Conservation (phyloP, 306 rosid genomes). For the Trifolium subterraneum region DNA sequence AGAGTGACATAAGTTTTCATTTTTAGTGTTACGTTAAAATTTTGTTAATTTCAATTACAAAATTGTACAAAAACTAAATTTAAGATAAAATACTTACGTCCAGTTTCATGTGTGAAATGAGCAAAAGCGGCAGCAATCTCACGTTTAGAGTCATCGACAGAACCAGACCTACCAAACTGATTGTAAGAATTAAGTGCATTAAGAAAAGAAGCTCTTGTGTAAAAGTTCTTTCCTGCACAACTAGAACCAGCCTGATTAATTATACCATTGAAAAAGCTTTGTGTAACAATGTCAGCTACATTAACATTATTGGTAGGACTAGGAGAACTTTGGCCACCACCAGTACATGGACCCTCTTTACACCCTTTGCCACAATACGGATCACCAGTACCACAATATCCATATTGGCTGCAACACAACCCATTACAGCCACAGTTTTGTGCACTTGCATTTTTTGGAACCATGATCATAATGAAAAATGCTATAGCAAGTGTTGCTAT, state of each 20-base stretch:
- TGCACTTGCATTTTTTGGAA: conserved; percentile 24
- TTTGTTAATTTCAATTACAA: background rate
- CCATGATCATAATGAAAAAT: background rate
- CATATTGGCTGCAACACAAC: conserved; percentile 68
- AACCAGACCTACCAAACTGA: conserved; percentile 53
- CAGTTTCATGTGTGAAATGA: conserved; percentile 88
- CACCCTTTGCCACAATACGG: conserved; percentile 70
- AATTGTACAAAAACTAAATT: no score
- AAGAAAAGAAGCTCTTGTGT: conserved; percentile 57
- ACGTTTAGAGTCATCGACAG: conserved; percentile 65
- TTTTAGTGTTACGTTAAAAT: background rate
- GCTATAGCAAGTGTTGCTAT: conserved; percentile 4
- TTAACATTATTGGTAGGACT: conserved; percentile 33
- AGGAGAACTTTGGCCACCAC: background rate
- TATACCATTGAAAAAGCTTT: conserved; percentile 58
- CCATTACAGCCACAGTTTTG: conserved; percentile 66
- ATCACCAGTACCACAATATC: conserved; percentile 60
- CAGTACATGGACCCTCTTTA: conserved; percentile 60
- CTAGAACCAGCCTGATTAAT: conserved; percentile 49
- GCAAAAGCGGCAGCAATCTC: conserved; percentile 88
- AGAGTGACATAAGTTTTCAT: background rate
- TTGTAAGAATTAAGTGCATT: conserved; percentile 56
- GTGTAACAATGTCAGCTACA: conserved; percentile 66
- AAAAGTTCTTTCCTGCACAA: conserved; percentile 73
- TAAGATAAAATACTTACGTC: conserved; percentile 54